Base-by-base conservation (phyloP, 2,329 filamentous ascomycete species). In the Geosmithia flava region DNA sequence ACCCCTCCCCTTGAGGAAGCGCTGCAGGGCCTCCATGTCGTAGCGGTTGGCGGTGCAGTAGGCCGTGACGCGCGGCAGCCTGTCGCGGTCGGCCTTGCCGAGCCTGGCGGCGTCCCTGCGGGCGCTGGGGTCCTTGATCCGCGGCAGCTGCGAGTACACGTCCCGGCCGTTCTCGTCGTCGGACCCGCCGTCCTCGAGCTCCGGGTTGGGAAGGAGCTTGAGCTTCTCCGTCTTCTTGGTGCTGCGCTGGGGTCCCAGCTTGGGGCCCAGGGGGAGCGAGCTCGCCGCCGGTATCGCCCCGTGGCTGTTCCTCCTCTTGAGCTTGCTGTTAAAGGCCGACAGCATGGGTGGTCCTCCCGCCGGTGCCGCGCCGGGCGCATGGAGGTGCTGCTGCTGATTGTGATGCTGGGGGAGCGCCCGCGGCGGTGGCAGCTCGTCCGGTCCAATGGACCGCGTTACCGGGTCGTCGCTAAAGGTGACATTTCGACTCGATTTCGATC, bases 221-320 rank as follows among this genome's bases (percentile, higher is more conserved):
- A 98, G 75, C 69, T 98, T 98, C 70, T 97, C 89, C 2, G 88
- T 88, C 54, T 87, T 96, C 66, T 95, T 94, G 20, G 90, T 95
- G 49, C 89, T 97, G 64, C 93, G 75, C 63, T 98, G 93, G 0
- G 93, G 91, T 2, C 93, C 93, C 50, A 96, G 88, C 68, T 97
- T 96, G 47, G 76, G 66, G 2, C 59, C 64, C 27, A 59, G 55
- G 13, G 65, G 58, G 7, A 66, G 60, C 39, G 63, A 57, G 23
- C 60, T 56, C 39, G 64, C 55, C 37, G 66, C 61, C 40, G 63
- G 60, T 2, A 68, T 62, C 19, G 62, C 65, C 11, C 87, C 83
- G 58, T 88, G 83, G 64, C 87, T 95, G 59, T 95, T 93, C 54
- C 90, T 79, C 58, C 91, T 76, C 48, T 87, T 83, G 44, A 96